Conservation (phyloP, 164 flowering plant species). For the Protea cynaroides region DNA sequence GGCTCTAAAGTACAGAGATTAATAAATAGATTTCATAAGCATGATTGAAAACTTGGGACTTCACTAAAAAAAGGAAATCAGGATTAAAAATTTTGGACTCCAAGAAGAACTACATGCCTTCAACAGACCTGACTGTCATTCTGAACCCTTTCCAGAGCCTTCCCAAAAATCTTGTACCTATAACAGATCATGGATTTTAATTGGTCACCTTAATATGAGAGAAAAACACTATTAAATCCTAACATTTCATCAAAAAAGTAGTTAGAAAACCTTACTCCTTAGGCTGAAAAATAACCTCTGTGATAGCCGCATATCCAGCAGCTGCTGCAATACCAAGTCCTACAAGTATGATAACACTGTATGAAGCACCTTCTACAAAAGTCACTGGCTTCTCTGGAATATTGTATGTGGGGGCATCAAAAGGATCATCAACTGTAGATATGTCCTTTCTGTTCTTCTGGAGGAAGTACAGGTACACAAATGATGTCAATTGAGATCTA, state of each 20-base stretch:
- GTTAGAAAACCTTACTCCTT: slow-evolving; percentile 56
- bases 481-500: neutral
- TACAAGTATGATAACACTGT: slow-evolving; percentile 70
- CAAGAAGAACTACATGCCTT: neutral
- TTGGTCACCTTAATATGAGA: too few species aligned
- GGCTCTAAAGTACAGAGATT: too few species aligned
- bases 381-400: slow-evolving; percentile 97
- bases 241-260: neutral
- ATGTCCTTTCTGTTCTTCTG: slow-evolving; percentile 59
- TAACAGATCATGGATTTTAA: slow-evolving; percentile 1
- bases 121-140: slow-evolving; percentile 72
- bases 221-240: neutral
- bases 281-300: slow-evolving; percentile 84
- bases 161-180: slow-evolving; percentile 84
- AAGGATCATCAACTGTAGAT: slow-evolving; percentile 83
- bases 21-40: too few species aligned
- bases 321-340: slow-evolving; percentile 86
- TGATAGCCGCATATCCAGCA: slow-evolving; percentile 82
- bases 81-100: neutral
- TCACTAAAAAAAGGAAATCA: neutral
- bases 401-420: slow-evolving; percentile 90
- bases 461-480: neutral
- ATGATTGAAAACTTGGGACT: too few species aligned
- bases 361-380: slow-evolving; percentile 89
- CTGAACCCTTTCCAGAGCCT: slow-evolving; percentile 76